Conservation (phyloP, 179 eudicot genomes). For the Silene vulgaris region DNA sequence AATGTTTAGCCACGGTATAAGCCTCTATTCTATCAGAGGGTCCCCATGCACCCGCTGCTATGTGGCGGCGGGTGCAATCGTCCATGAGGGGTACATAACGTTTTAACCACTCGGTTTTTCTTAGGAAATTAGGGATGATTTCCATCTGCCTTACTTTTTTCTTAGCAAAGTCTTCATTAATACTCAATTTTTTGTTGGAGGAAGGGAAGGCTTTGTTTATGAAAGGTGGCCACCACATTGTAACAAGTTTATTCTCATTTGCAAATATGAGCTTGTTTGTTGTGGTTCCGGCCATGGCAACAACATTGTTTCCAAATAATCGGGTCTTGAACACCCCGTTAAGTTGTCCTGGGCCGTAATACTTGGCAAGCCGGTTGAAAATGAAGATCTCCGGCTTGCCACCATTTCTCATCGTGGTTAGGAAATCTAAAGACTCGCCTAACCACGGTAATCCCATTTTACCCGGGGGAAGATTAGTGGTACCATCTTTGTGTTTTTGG, state of each 20-base stretch:
- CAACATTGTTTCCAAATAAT: conserved; percentile 13
- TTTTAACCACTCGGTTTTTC: conserved; percentile 14
- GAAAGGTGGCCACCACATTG: conserved; percentile 20
- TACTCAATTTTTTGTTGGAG: conserved; percentile 14
- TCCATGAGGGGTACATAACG: conserved; percentile 19
- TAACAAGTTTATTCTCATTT: conserved; percentile 18
- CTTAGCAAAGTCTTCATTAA: conserved; percentile 19
- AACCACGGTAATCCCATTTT: conserved; percentile 18
- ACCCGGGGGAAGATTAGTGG: conserved; percentile 2
- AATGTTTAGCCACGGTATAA: conserved; percentile 13
- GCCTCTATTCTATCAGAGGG: conserved; percentile 16
- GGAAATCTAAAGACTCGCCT: conserved; percentile 20
- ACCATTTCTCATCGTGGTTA: conserved; percentile 15
- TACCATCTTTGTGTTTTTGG: conserved; percentile 16
- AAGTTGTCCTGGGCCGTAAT: conserved; percentile 5
- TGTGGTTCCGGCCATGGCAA: neutral
- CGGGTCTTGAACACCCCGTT: conserved; percentile 14
- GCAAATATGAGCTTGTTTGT: conserved; percentile 14
- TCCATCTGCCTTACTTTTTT: conserved; percentile 14
- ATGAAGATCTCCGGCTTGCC: conserved; percentile 20
- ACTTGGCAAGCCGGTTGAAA: conserved; percentile 14
- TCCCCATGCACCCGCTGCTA: conserved; percentile 19
- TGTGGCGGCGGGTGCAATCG: conserved; percentile 18
- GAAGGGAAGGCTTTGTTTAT: conserved; percentile 22
- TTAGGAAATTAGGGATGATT: conserved; percentile 16